A percentile compares a stretch with the other conserved stretches of the same genome.
Conservation (phyloP, 805 yeast genomes). For the Hanseniaspora nectarophila region DNA sequence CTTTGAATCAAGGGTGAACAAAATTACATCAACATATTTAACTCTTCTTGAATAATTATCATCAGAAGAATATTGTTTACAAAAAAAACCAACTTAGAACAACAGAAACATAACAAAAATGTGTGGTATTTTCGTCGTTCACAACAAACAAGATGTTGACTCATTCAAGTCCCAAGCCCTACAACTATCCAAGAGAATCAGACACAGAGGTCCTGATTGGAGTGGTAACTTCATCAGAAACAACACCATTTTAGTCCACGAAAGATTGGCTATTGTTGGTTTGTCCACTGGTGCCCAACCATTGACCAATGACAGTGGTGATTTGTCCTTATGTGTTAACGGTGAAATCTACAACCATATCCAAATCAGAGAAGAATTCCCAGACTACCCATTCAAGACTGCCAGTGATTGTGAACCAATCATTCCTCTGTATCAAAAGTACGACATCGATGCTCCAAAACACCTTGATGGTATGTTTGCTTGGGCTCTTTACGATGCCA, state of each 20-base stretch:
- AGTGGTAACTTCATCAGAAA: slow-evolving; percentile 74
- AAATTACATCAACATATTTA: too few species aligned
- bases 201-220: slow-evolving; percentile 99
- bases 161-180: slow-evolving; percentile 77
- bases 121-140: slow-evolving; percentile 98
- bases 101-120: slow-evolving; percentile 30
- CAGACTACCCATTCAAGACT: slow-evolving; percentile 68
- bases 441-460: slow-evolving; percentile 83
- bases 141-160: slow-evolving; percentile 66
- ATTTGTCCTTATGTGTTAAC: slow-evolving; percentile 71
- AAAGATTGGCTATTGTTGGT: slow-evolving; percentile 95
- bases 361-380: slow-evolving; percentile 62
- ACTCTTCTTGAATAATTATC: too few species aligned
- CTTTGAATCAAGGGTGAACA: too few species aligned
- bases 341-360: slow-evolving; percentile 98
- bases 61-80: neutral
- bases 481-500: slow-evolving; percentile 76
- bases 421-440: slow-evolving; percentile 79
- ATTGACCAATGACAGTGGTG: slow-evolving; percentile 65
- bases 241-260: slow-evolving; percentile 79
- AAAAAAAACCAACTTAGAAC: neutral
- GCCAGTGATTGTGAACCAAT: slow-evolving; percentile 95
- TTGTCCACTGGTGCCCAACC: slow-evolving; percentile 98
- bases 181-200: slow-evolving; percentile 78
- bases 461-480: slow-evolving; percentile 97